Evolutionary conservation across 768 basidiomycete species (phyloP).

Genomic region (Russula dissimulans): DNA sequence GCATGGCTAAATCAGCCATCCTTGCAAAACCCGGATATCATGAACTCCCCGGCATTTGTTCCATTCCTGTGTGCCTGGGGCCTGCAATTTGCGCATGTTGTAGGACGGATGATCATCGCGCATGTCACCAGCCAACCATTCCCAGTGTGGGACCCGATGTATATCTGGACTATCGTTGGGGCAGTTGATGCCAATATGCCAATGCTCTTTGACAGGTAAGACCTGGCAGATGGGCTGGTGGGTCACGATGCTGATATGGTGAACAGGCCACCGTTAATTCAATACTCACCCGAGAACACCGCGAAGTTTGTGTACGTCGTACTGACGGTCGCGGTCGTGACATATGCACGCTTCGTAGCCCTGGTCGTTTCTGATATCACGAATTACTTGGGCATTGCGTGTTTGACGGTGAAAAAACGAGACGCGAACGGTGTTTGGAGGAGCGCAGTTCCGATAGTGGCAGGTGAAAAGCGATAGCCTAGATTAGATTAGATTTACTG

Average conservation of each 20-base stretch:
- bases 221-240: neutral
- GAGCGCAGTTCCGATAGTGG: conserved; percentile 23
- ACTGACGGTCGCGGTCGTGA: conserved; percentile 54
- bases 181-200: conserved; percentile 79
- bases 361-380: conserved; percentile 86
- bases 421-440: conserved; percentile 60
- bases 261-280: conserved; percentile 59
- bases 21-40: conserved; percentile 50
- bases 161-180: conserved; percentile 70
- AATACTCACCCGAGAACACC: conserved; percentile 51
- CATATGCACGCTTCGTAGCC: conserved; percentile 69
- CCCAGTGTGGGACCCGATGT: conserved; percentile 82
- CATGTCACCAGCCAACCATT: conserved; percentile 81
- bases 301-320: conserved; percentile 67
- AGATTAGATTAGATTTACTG: neutral
- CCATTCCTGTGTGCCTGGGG: conserved; percentile 93
- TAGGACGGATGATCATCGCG: conserved; percentile 86
- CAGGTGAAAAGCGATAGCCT: conserved; percentile 1
- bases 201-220: conserved; percentile 55
- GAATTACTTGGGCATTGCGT: conserved; percentile 86
- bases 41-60: conserved; percentile 69
- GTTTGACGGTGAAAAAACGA: conserved; percentile 86
- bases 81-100: conserved; percentile 82
- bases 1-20: conserved; percentile 73
- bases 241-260: neutral